Evolutionary conservation across 1,139 yeast genomes (phyloP).

Genomic region (Hyphopichia burtonii): DNA sequence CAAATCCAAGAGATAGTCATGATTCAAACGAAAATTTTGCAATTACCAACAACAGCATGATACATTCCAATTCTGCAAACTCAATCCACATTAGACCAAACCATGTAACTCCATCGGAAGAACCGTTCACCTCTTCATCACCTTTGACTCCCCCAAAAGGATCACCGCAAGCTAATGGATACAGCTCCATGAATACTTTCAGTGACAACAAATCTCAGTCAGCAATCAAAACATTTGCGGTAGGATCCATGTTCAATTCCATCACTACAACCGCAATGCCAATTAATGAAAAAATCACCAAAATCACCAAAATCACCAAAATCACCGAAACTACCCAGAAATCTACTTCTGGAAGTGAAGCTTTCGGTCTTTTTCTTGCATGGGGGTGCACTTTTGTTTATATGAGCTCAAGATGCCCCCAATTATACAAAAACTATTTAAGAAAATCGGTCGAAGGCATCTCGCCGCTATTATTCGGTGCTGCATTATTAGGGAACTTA

Average conservation of each 20-base stretch:
- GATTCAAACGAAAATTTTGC: background rate
- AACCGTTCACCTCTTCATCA: conserved; percentile 8
- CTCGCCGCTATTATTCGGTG: conserved; percentile 72
- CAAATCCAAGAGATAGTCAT: background rate
- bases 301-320: conserved; percentile 2
- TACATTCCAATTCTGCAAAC: conserved; percentile 4
- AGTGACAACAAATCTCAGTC: conserved; percentile 9
- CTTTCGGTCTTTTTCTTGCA: conserved; percentile 60
- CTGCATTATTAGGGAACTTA: conserved; percentile 80
- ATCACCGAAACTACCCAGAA: conserved; percentile 4
- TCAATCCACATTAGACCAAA: conserved; percentile 14
- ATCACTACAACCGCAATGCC: conserved; percentile 23
- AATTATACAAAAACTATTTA: conserved; percentile 68
- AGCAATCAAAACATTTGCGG: conserved; percentile 12
- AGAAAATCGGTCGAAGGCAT: conserved; percentile 84
- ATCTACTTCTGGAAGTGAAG: background rate
- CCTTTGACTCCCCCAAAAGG: conserved; percentile 16
- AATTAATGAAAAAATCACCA: conserved; percentile 6
- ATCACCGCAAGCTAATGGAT: conserved; percentile 11
- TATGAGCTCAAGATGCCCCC: conserved; percentile 81
- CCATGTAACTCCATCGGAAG: conserved; percentile 3
- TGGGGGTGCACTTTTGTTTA: conserved; percentile 83
- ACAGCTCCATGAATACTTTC: conserved; percentile 18
- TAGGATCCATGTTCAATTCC: conserved; percentile 23
- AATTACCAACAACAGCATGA: conserved; percentile 5